phyloP scores from a whole-genome alignment of 345 rosid genomes.

The Boechera retrofracta region DNA sequence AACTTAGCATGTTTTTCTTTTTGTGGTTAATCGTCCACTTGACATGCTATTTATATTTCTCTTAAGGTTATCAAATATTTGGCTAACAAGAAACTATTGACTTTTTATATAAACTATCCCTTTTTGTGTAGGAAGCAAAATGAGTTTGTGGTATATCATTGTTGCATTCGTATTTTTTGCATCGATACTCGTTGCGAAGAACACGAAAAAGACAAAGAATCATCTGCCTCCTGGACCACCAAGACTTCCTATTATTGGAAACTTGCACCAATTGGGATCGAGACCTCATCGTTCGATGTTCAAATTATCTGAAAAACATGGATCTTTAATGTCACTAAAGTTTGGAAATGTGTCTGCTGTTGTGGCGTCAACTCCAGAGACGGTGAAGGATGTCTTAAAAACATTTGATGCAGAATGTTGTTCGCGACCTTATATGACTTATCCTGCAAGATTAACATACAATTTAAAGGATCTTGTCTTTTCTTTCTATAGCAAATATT shows the following conservation, averaged over 20 bases:
- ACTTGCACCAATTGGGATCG: slow-evolving; percentile 53
- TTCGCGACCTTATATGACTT: slow-evolving; percentile 46
- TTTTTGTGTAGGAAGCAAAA: slow-evolving; percentile 12
- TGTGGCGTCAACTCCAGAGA: slow-evolving; percentile 53
- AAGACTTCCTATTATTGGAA: slow-evolving; percentile 51
- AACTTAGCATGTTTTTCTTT: no score
- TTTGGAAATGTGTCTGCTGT: slow-evolving; percentile 51
- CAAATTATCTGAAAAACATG: slow-evolving; percentile 50
- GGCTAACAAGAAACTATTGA: no score
- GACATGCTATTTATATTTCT: no score
- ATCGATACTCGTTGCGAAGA: slow-evolving; percentile 17
- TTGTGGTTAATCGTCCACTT: no score
- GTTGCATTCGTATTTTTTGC: slow-evolving; percentile 19
- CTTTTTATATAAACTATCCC: no score
- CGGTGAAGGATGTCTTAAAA: slow-evolving; percentile 48
- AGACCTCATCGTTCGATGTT: slow-evolving; percentile 48
- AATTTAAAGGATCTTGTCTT: slow-evolving; percentile 41
- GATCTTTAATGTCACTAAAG: slow-evolving; percentile 52
- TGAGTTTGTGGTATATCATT: slow-evolving; percentile 31
- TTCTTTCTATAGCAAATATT: slow-evolving; percentile 41
- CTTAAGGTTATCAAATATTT: no score
- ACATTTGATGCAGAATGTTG: slow-evolving; percentile 48
- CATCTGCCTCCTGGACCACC: slow-evolving; percentile 48
- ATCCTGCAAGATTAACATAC: slow-evolving; percentile 41
- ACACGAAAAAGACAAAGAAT: neutral